Conservation (phyloP, 2,329 filamentous ascomycete genomes). For the Aaosphaeria arxii region DNA sequence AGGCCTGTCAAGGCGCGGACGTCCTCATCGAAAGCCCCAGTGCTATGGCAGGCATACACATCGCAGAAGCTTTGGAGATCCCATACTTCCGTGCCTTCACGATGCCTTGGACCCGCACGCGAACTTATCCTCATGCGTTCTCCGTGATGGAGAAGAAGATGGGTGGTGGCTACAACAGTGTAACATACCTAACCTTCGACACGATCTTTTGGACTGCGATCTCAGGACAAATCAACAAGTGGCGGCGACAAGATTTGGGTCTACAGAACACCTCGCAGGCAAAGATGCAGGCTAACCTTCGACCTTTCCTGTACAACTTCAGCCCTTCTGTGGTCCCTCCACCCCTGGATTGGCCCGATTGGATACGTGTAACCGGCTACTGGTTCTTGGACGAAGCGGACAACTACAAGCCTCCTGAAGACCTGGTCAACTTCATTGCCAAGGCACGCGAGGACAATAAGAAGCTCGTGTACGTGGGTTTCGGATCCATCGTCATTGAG, state of each 20-base stretch:
- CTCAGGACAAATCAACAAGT: slow-evolving; percentile 84
- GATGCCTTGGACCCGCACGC: slow-evolving; percentile 97
- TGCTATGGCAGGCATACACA: slow-evolving; percentile 96
- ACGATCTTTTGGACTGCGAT: slow-evolving; percentile 96
- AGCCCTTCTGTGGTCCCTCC: slow-evolving; percentile 91
- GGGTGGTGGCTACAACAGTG: slow-evolving; percentile 92
- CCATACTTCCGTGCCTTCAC: slow-evolving; percentile 97
- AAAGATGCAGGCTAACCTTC: slow-evolving; percentile 93
- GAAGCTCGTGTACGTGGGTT: slow-evolving; percentile 95
- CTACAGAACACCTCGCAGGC: slow-evolving; percentile 79
- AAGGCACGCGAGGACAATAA: slow-evolving; percentile 77
- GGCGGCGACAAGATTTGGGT: slow-evolving; percentile 78
- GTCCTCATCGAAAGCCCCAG: slow-evolving; percentile 92
- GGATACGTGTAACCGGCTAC: slow-evolving; percentile 95
- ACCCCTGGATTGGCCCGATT: slow-evolving; percentile 92
- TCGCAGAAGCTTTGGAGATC: slow-evolving; percentile 87
- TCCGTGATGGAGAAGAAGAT: slow-evolving; percentile 89
- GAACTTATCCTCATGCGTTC: slow-evolving; percentile 95
- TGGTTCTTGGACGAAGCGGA: slow-evolving; percentile 86
- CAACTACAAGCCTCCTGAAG: slow-evolving; percentile 69
- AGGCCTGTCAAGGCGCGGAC: slow-evolving; percentile 81
- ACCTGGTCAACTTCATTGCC: slow-evolving; percentile 78
- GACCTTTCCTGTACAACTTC: slow-evolving; percentile 98
- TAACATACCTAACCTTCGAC: slow-evolving; percentile 95
- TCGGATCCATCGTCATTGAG: slow-evolving; percentile 91